These are phyloP conservation scores for Grosmannia serpens DNA, from an alignment of 2,329 filamentous ascomycete species.

Conservation along the genomic window DNA sequence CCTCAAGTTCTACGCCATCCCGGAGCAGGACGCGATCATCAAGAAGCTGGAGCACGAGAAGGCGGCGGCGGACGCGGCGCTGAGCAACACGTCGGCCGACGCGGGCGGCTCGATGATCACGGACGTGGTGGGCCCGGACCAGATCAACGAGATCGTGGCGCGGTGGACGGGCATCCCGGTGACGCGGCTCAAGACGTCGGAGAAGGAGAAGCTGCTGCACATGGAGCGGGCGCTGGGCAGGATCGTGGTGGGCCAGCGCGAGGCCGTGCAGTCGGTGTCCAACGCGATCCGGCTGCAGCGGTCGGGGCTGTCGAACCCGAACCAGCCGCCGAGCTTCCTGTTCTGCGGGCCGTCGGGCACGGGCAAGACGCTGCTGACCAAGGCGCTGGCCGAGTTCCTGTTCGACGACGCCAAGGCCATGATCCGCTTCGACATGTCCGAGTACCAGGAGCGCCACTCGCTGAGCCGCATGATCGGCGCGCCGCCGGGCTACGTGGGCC, in stretches of 20 bases:
- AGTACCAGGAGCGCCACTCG: constrained; percentile 95
- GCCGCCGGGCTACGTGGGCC: constrained; percentile 91
- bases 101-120: constrained; percentile 66
- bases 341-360: constrained; percentile 98
- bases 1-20: constrained; percentile 93
- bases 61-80: constrained; percentile 60
- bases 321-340: constrained; percentile 93
- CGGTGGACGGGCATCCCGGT: constrained; percentile 98
- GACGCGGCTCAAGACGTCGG: constrained; percentile 81
- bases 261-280: constrained; percentile 84
- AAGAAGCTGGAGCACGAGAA: constrained; percentile 72
- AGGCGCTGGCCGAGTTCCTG: constrained; percentile 92
- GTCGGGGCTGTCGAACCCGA: constrained; percentile 88
- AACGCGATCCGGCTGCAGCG: constrained; percentile 94
- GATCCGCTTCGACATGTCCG: constrained; percentile 99
- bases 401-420: constrained; percentile 96
- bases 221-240: constrained; percentile 85
- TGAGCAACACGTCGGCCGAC: constrained; percentile 45
- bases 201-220: constrained; percentile 96
- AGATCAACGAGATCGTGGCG: constrained; percentile 97
- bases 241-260: constrained; percentile 84
- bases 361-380: constrained; percentile 93
- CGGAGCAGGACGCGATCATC: constrained; percentile 76
- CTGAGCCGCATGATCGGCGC: constrained; percentile 96
- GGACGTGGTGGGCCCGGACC: constrained; percentile 88